Percentiles rank a stretch among this genome's conserved stretches.
These are phyloP conservation scores for Auricularia sp. DNA, from an alignment of 768 basidiomycete genomes.

Conservation along the genomic window DNA sequence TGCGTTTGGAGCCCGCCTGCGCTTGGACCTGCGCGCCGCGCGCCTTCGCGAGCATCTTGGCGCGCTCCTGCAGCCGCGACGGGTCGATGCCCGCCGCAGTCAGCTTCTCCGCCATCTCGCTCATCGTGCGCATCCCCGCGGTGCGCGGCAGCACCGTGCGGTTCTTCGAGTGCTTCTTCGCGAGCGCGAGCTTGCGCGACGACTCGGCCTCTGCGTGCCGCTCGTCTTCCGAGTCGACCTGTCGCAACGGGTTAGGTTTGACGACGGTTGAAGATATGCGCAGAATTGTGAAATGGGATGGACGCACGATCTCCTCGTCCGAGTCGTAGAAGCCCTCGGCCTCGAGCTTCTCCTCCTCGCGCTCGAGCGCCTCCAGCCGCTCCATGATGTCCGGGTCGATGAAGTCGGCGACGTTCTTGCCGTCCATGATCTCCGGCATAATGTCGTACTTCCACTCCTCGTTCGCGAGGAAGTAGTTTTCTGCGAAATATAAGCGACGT, in stretches of 20 bases:
- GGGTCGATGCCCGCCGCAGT: slow-evolving; percentile 88
- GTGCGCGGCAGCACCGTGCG: slow-evolving; percentile 66
- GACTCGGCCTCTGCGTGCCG: slow-evolving; percentile 58
- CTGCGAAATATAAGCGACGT: slow-evolving; percentile 32
- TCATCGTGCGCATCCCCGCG: slow-evolving; percentile 53
- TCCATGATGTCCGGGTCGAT: slow-evolving; percentile 96
- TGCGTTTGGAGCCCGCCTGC: slow-evolving; percentile 40
- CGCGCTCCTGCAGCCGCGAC: slow-evolving; percentile 80
- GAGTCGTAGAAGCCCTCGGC: slow-evolving; percentile 92
- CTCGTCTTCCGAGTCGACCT: slow-evolving; percentile 52
- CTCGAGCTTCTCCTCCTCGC: slow-evolving; percentile 90
- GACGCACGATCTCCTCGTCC: slow-evolving; percentile 73
- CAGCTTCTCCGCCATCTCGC: slow-evolving; percentile 69
- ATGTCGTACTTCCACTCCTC: slow-evolving; percentile 92
- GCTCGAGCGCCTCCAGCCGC: slow-evolving; percentile 93
- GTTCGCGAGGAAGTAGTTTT: slow-evolving; percentile 81
- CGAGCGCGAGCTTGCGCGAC: slow-evolving; percentile 54
- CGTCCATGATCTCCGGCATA: slow-evolving; percentile 98
- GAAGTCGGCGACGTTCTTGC: slow-evolving; percentile 98
- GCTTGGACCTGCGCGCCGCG: slow-evolving; percentile 37
- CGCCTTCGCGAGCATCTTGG: slow-evolving; percentile 67
- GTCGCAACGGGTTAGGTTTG: background rate
- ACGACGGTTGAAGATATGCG: no score
- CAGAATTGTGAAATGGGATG: no score
- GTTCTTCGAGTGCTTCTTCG: slow-evolving; percentile 63